These are phyloP conservation scores for Beauveria australis DNA, from an alignment of 2,329 filamentous ascomycete species.

Conservation along the genomic window DNA sequence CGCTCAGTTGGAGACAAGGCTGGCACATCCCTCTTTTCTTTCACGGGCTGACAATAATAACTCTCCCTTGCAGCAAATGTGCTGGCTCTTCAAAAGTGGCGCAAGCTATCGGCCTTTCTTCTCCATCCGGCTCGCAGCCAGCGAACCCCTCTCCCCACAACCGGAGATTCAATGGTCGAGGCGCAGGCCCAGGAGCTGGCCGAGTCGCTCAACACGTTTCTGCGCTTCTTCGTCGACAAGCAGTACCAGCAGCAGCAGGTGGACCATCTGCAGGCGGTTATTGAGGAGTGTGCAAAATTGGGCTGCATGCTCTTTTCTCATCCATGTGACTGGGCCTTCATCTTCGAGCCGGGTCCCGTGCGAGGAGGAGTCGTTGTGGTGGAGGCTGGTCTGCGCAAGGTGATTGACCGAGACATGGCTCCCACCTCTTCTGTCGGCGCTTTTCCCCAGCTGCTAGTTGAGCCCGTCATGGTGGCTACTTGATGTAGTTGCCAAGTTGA, in stretches of 20 bases:
- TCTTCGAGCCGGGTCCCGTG: constrained; percentile 14
- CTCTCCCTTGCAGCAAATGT: constrained; percentile 16
- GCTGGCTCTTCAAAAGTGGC: constrained; percentile 33
- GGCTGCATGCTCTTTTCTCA: constrained; percentile 36
- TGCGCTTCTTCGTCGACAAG: constrained; percentile 25
- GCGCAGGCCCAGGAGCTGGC: constrained; percentile 26
- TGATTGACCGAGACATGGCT: constrained; percentile 19
- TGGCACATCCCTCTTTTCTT: not conserved
- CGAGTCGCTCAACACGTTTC: constrained; percentile 24
- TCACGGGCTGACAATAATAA: not conserved
- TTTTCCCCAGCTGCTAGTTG: constrained; percentile 18
- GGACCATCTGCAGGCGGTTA: constrained; percentile 30
- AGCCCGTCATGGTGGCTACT: constrained; percentile 13
- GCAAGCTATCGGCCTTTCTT: constrained; percentile 33
- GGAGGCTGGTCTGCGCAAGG: constrained; percentile 23
- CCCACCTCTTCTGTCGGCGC: not conserved
- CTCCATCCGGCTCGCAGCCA: constrained; percentile 30
- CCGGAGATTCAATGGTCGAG: constrained; percentile 20
- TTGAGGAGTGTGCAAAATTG: constrained; percentile 31
- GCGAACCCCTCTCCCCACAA: constrained; percentile 24
- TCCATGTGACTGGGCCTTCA: constrained; percentile 29
- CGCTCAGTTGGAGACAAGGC: too few relatives aligned
- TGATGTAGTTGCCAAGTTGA: not conserved
- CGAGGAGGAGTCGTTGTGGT: constrained; percentile 16
- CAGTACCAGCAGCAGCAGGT: constrained; percentile 24